Evolutionary conservation across 1,284 basidiomycete species (phyloP).

Genomic region (Cerioporus squamosus): DNA sequence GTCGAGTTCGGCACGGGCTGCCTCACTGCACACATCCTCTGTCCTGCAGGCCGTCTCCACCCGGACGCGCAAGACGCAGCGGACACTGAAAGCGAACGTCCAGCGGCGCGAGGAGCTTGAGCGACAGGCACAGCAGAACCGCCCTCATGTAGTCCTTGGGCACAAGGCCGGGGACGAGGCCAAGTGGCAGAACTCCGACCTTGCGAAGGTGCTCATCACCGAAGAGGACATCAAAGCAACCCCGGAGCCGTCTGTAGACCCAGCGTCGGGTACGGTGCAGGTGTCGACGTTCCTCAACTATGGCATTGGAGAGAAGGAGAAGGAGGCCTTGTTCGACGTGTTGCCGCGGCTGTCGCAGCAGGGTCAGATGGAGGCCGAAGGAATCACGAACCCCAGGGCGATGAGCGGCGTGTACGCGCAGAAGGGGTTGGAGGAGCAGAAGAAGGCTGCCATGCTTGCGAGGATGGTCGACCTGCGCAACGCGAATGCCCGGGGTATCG

Average conservation of each 20-base stretch:
- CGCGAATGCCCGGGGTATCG: conserved; percentile 83
- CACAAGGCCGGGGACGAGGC: conserved; percentile 61
- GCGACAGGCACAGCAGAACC: conserved; percentile 44
- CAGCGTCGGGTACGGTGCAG: conserved; percentile 31
- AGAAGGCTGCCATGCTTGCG: conserved; percentile 70
- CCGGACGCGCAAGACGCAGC: conserved; percentile 42
- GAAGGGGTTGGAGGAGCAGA: conserved; percentile 46
- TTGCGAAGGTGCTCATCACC: conserved; percentile 64
- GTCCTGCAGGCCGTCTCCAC: conserved; percentile 40
- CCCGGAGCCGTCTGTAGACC: conserved; percentile 21
- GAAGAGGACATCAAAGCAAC: conserved; percentile 49
- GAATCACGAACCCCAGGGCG: background rate
- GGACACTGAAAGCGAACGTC: conserved; percentile 55
- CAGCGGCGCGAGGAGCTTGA: conserved; percentile 50
- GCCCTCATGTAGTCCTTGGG: conserved; percentile 77
- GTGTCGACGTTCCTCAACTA: conserved; percentile 60
- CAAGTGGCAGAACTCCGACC: conserved; percentile 68
- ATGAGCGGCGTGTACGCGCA: background rate
- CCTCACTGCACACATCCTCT: conserved; percentile 61
- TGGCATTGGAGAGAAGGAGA: conserved; percentile 62
- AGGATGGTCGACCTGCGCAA: conserved; percentile 85
- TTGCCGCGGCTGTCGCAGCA: conserved; percentile 54
- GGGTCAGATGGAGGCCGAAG: conserved; percentile 7
- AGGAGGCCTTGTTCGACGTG: conserved; percentile 59
- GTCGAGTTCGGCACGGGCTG: conserved; percentile 38